Percentiles rank a stretch among this genome's conserved stretches.
phyloP scores from a whole-genome alignment of 2,329 filamentous ascomycete species.

The Erysiphe pulchra region DNA sequence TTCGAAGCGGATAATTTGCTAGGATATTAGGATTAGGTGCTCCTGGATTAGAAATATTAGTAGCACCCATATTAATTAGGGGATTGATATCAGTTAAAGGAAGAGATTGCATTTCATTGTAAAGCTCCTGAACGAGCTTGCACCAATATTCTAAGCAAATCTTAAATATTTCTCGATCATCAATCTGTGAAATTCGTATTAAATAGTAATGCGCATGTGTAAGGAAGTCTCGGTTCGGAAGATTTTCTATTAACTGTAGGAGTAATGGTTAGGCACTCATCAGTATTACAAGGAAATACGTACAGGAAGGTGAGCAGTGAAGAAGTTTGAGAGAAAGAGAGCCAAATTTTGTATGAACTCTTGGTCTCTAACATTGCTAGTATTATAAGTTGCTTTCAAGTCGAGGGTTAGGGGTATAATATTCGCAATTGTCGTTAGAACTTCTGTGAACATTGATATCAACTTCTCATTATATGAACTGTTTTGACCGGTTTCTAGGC shows the following conservation, averaged over 20 bases:
- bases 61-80: slow-evolving; percentile 50
- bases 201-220: slow-evolving; percentile 95
- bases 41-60: slow-evolving; percentile 48
- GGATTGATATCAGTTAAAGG: slow-evolving; percentile 86
- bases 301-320: slow-evolving; percentile 72
- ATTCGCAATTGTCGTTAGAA: slow-evolving; percentile 70
- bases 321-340: slow-evolving; percentile 91
- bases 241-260: slow-evolving; percentile 62
- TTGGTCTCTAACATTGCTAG: slow-evolving; percentile 79
- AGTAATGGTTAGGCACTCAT: slow-evolving; percentile 4
- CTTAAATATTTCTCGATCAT: slow-evolving; percentile 98
- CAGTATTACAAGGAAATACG: slow-evolving; percentile 8
- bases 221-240: slow-evolving; percentile 85
- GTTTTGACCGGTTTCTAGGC: slow-evolving; percentile 55
- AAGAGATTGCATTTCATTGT: slow-evolving; percentile 94
- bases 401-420: slow-evolving; percentile 83
- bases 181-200: slow-evolving; percentile 93
- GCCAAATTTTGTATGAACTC: slow-evolving; percentile 95
- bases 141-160: slow-evolving; percentile 99
- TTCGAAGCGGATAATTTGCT: slow-evolving; percentile 74
- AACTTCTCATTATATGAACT: slow-evolving; percentile 83
- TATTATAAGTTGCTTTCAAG: slow-evolving; percentile 71
- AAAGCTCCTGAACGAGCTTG: slow-evolving; percentile 89
- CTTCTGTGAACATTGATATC: slow-evolving; percentile 95
- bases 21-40: slow-evolving; percentile 68